These are phyloP conservation scores for Moricandia arvensis DNA, from an alignment of 345 rosid species.

Conservation along the genomic window DNA sequence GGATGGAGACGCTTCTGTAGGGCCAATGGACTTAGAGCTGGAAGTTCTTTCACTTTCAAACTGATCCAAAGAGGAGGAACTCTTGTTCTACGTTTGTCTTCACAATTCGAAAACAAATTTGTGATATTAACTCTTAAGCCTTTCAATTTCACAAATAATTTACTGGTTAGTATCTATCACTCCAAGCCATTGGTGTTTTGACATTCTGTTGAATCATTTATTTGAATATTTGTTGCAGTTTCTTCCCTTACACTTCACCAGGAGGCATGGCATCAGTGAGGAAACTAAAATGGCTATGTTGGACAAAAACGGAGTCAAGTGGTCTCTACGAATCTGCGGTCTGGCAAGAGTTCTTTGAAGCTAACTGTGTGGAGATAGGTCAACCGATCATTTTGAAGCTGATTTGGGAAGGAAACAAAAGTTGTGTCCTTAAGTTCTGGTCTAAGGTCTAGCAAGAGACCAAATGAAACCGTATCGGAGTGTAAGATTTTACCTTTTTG, in stretches of 20 bases:
- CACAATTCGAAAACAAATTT: background rate
- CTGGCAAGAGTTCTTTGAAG: background rate
- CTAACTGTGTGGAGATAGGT: background rate
- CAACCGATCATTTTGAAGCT: constrained; percentile 5
- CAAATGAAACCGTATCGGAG: background rate
- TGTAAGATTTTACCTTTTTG: background rate
- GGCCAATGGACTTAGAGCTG: constrained; percentile 3
- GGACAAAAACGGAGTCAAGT: constrained; percentile 18
- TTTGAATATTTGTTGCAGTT: constrained; percentile 7
- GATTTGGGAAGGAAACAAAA: background rate
- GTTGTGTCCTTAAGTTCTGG: constrained; percentile 18
- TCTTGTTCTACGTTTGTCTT: constrained; percentile 9
- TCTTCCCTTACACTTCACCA: constrained; percentile 3
- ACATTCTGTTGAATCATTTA: background rate
- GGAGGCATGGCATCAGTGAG: background rate
- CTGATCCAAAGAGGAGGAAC: constrained; percentile 9
- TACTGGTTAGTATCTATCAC: constrained; percentile 15
- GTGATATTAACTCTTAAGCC: constrained; percentile 8
- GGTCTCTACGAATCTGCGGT: constrained; percentile 4
- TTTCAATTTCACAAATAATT: background rate
- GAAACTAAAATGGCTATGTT: background rate
- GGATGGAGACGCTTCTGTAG: constrained; percentile 26
- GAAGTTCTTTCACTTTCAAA: constrained; percentile 12
- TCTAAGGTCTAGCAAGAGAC: constrained; percentile 1
- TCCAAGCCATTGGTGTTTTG: background rate